phyloP scores from a whole-genome alignment of 306 rosid genomes.

The Biancaea sappan region DNA sequence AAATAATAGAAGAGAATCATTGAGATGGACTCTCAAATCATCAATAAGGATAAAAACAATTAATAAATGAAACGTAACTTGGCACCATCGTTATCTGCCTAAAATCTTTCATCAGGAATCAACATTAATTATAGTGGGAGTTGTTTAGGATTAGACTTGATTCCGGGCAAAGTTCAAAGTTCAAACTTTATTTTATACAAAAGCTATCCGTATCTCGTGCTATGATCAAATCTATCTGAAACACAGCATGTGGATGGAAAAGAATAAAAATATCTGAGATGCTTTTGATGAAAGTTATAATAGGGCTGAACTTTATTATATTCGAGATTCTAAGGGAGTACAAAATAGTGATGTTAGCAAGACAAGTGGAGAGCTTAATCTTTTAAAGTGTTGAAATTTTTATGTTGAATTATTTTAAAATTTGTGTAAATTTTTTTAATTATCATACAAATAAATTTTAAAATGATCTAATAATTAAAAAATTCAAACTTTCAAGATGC shows the following conservation, averaged over 20 bases:
- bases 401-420: too few species aligned
- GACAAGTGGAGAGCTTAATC: too few species aligned
- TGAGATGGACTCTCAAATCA: conserved; percentile 2
- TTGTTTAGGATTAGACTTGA: background rate
- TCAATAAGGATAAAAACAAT: conserved; percentile 7
- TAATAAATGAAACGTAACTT: background rate
- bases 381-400: too few species aligned
- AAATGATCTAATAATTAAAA: too few species aligned
- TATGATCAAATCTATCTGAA: background rate
- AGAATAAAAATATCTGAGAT: background rate
- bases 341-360: too few species aligned
- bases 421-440: too few species aligned
- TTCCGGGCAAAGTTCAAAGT: background rate
- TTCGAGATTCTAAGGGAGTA: background rate
- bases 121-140: background rate
- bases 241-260: conserved; percentile 9
- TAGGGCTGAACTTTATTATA: conserved; percentile 9
- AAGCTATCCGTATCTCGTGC: background rate
- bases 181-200: background rate
- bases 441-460: too few species aligned
- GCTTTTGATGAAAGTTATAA: background rate
- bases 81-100: background rate
- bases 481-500: too few species aligned
- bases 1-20: too few species aligned
- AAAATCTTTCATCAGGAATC: background rate